A percentile compares a stretch with the other conserved stretches of the same genome.
Evolutionary conservation across 164 flowering plant species (phyloP).

Genomic region (Chimonanthus praecox): DNA sequence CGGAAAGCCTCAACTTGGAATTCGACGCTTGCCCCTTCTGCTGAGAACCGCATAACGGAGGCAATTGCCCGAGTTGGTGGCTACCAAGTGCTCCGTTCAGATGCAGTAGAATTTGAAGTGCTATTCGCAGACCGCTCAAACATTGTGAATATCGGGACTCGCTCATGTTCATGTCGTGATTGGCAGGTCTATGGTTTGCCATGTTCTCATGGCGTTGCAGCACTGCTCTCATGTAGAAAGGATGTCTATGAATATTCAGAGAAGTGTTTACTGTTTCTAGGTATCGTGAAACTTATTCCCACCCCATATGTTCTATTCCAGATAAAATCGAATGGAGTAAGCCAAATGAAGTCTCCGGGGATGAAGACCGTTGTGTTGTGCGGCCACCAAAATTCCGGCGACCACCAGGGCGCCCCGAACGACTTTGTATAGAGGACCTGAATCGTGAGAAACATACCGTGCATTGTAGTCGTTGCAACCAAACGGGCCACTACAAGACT

Average conservation of each 20-base stretch:
- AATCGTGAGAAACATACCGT: slow-evolving; percentile 69
- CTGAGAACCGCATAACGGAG: slow-evolving; percentile 55
- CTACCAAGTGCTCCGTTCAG: slow-evolving; percentile 68
- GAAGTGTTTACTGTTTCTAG: slow-evolving; percentile 45
- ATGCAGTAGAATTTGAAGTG: slow-evolving; percentile 83
- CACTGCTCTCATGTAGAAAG: slow-evolving; percentile 57
- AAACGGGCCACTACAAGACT: slow-evolving; percentile 84
- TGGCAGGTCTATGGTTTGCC: slow-evolving; percentile 84
- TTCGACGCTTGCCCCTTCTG: slow-evolving; percentile 63
- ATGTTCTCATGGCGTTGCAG: slow-evolving; percentile 83
- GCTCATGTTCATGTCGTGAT: slow-evolving; percentile 64
- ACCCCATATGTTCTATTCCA: slow-evolving; percentile 50
- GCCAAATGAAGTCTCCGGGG: slow-evolving; percentile 20
- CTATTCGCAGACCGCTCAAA: slow-evolving; percentile 55
- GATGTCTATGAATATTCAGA: slow-evolving; percentile 55
- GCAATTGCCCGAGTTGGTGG: slow-evolving; percentile 40
- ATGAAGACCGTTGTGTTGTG: slow-evolving; percentile 38
- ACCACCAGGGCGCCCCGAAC: slow-evolving; percentile 81
- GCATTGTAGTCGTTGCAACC: slow-evolving; percentile 79
- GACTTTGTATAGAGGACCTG: slow-evolving; percentile 57
- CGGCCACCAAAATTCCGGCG: slow-evolving; percentile 74
- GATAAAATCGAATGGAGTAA: slow-evolving; percentile 50
- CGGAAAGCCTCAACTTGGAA: slow-evolving; percentile 39
- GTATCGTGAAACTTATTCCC: slow-evolving; percentile 49
- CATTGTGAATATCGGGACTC: slow-evolving; percentile 65